Evolutionary conservation across 768 basidiomycete species (phyloP), one percentile per base, ranked within the genome.

Genomic region (Omphalotus guepiniiformis): DNA sequence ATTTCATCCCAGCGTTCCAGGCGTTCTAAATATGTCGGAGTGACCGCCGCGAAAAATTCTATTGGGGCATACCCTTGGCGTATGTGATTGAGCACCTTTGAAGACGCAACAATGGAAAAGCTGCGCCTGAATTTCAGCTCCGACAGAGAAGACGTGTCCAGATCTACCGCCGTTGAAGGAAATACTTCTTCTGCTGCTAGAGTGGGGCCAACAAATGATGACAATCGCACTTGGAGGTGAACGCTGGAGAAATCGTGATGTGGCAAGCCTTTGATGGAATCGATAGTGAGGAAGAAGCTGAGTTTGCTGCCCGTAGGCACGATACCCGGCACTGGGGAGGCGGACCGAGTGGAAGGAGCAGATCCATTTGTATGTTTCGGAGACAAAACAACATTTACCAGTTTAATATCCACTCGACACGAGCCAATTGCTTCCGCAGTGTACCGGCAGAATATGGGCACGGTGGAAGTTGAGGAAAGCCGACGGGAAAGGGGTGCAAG

Each of bases 381-480:
- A 2, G 85, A 73, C 34, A 80, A 63, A 22, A 81, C 69, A 30
- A 88, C 78, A 52, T 82, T 90, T 54, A 87, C 76, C 36, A 92
- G 77, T 66, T 83, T 89, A 65, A 96, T 75, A 54, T 86, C 83
- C 45, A 96, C 74, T 19, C 92, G 82, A 68, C 94, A 97, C 22
- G 91, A 92, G 1, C 95, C 96, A 54, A 97, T 93, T 1, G 94
- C 94, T 61, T 97, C 95, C 39, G 91, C 79, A 1, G 93, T 96
- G 59, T 94, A 95, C 26, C 88, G 82, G 60, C 92, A 95, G 63
- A 92, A 91, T 59, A 99, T 93, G 1, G 93, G 93, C 13, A 89
- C 80, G 0, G 75, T 79, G n/a, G 81, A 82, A 2, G 78, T 74
- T 1, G 83, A 87, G 2, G 89, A 85, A 29, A 90, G 69, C 46